These are phyloP conservation scores for Agaricus blazei DNA, from an alignment of 768 basidiomycete species.

Conservation along the genomic window DNA sequence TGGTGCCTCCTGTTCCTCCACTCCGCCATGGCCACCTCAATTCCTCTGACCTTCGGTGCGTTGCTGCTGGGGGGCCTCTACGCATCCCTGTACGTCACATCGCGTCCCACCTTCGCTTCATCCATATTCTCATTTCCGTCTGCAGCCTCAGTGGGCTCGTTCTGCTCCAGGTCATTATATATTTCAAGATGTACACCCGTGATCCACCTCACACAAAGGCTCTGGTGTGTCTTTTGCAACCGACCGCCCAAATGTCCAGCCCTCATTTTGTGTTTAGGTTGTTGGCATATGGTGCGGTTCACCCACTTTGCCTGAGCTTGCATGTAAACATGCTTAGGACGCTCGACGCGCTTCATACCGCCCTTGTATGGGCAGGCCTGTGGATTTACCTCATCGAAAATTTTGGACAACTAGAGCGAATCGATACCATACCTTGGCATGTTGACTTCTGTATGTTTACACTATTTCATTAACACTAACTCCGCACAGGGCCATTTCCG, in stretches of 20 bases:
- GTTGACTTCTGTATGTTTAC: neutral
- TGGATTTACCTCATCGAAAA: conserved; percentile 34
- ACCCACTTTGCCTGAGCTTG: conserved; percentile 6
- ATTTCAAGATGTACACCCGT: conserved; percentile 27
- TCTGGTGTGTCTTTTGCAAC: conserved; percentile 18
- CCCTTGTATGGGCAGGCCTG: conserved; percentile 30
- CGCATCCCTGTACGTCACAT: conserved; percentile 26
- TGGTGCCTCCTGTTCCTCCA: neutral
- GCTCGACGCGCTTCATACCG: conserved; percentile 32
- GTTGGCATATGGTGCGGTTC: conserved; percentile 24
- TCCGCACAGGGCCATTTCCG: neutral
- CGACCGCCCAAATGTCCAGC: neutral
- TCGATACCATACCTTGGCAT: conserved; percentile 32
- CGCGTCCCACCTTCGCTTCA: neutral
- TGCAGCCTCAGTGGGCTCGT: conserved; percentile 26
- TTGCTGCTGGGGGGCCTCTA: conserved; percentile 32
- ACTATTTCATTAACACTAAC: neutral
- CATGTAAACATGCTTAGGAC: conserved; percentile 19
- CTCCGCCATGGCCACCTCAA: conserved; percentile 14
- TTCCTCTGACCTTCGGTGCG: conserved; percentile 32
- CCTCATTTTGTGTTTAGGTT: conserved; percentile 19
- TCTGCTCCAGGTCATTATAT: conserved; percentile 27
- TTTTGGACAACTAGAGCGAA: conserved; percentile 21
- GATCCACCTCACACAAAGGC: conserved; percentile 22
- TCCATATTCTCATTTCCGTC: neutral